These are phyloP conservation scores for Rhodofomes roseus DNA, from an alignment of 1,284 basidiomycete species.

Conservation along the genomic window DNA sequence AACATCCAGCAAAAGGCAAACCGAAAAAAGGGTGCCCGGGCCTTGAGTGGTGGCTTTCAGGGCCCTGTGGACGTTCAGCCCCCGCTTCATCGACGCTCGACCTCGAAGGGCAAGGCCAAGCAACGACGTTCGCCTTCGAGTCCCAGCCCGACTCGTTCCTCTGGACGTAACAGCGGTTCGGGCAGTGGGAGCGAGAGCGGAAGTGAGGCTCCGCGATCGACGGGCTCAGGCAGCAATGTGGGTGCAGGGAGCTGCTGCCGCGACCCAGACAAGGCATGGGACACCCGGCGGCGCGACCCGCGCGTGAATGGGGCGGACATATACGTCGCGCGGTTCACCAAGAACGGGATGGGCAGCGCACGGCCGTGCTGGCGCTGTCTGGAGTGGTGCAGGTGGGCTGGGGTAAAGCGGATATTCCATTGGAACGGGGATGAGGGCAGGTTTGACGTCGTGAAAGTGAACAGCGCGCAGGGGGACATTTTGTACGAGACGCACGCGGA, in stretches of 20 bases:
- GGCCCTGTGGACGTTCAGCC: constrained; percentile 13
- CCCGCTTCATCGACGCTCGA: constrained; percentile 1
- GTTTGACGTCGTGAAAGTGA: constrained; percentile 53
- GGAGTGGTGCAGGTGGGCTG: constrained; percentile 56
- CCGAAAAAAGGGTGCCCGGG: constrained; percentile 22
- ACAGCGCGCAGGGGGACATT: constrained; percentile 32
- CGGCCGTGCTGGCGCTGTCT: constrained; percentile 53
- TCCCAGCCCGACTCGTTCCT: constrained; percentile 1
- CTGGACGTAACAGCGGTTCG: constrained; percentile 7
- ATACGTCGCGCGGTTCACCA: constrained; percentile 51
- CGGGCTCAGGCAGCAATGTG: no score
- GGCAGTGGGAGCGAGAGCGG: constrained; percentile 14
- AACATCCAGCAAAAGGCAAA: constrained; percentile 27
- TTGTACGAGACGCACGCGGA: constrained; percentile 48
- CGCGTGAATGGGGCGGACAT: constrained; percentile 51
- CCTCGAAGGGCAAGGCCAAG: constrained; percentile 15
- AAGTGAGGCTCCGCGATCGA: constrained; percentile 2
- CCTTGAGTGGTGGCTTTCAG: constrained; percentile 19
- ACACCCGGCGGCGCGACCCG: constrained; percentile 36
- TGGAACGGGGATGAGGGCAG: constrained; percentile 41
- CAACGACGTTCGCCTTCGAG: constrained; percentile 1
- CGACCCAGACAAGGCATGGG: constrained; percentile 29
- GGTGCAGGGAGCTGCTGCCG: constrained; percentile 1
- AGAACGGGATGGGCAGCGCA: constrained; percentile 43
- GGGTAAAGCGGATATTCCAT: constrained; percentile 53